phyloP scores from a whole-genome alignment of 305 asterid species.

The Fraxinus dipetala region DNA sequence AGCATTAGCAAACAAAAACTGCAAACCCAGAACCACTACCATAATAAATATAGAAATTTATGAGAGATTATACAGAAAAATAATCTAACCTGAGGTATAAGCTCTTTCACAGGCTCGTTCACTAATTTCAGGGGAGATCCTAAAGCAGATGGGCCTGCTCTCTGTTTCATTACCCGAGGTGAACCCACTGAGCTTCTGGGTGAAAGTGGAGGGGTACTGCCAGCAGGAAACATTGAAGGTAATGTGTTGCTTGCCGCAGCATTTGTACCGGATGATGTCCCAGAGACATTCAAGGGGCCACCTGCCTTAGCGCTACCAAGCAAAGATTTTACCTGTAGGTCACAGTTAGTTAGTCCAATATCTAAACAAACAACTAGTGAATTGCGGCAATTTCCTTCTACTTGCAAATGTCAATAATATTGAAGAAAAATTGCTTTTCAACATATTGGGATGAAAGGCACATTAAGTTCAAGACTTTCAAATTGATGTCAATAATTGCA shows the following conservation, averaged over 20 bases:
- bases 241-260: slow-evolving; percentile 61
- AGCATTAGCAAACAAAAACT: not conserved
- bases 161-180: slow-evolving; percentile 41
- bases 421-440: not conserved
- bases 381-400: not conserved
- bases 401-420: slow-evolving; percentile 10
- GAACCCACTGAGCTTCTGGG: slow-evolving; percentile 67
- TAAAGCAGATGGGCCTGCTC: slow-evolving; percentile 45
- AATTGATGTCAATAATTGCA: not conserved
- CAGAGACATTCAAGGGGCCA: slow-evolving; percentile 62
- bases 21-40: not conserved
- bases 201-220: slow-evolving; percentile 98
- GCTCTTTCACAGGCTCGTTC: slow-evolving; percentile 47
- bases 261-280: slow-evolving; percentile 62
- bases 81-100: slow-evolving; percentile 43
- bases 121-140: slow-evolving; percentile 47
- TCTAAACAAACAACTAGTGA: not conserved
- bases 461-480: slow-evolving; percentile 1
- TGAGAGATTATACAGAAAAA: not conserved
- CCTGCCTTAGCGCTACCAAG: slow-evolving; percentile 71
- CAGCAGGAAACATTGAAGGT: slow-evolving; percentile 98
- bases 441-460: not conserved
- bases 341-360: not conserved
- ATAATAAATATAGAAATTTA: not conserved
- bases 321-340: slow-evolving; percentile 75